phyloP scores from a whole-genome alignment of 192 early-diverging fungal genomes.

The Entomortierella chlamydospora region DNA sequence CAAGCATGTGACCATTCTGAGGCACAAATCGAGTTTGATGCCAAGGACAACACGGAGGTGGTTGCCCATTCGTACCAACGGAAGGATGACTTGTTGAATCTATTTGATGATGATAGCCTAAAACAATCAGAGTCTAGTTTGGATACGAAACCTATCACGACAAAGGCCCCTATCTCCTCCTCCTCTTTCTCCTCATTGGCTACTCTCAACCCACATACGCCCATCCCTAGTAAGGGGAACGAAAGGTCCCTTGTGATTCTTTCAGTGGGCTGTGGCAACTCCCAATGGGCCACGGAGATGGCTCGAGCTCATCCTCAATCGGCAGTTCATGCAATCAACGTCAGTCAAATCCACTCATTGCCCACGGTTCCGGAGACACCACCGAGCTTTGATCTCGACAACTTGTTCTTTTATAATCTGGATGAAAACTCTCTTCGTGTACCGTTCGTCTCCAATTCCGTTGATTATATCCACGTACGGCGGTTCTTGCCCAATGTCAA shows the following conservation, averaged over 20 bases:
- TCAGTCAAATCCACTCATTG: conserved; percentile 39
- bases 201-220: conserved; percentile 3
- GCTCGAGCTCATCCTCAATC: conserved; percentile 48
- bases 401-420: conserved; percentile 53
- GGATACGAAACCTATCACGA: neutral
- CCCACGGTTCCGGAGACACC: conserved; percentile 39
- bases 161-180: conserved; percentile 9
- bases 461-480: conserved; percentile 52
- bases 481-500: conserved; percentile 48
- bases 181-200: conserved; percentile 22
- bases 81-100: neutral
- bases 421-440: conserved; percentile 44
- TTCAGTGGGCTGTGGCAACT: conserved; percentile 47
- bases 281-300: conserved; percentile 54
- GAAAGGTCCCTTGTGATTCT: conserved; percentile 49
- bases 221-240: conserved; percentile 8
- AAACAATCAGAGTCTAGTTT: neutral
- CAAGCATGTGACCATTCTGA: neutral
- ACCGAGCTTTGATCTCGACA: conserved; percentile 47
- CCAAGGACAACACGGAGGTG: neutral
- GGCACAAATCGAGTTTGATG: no score
- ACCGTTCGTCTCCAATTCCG: conserved; percentile 50
- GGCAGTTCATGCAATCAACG: conserved; percentile 52
- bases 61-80: neutral
- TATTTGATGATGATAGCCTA: neutral